These are phyloP conservation scores for Gossypium gossypioides DNA, from an alignment of 441 rosid species.

Conservation along the genomic window DNA sequence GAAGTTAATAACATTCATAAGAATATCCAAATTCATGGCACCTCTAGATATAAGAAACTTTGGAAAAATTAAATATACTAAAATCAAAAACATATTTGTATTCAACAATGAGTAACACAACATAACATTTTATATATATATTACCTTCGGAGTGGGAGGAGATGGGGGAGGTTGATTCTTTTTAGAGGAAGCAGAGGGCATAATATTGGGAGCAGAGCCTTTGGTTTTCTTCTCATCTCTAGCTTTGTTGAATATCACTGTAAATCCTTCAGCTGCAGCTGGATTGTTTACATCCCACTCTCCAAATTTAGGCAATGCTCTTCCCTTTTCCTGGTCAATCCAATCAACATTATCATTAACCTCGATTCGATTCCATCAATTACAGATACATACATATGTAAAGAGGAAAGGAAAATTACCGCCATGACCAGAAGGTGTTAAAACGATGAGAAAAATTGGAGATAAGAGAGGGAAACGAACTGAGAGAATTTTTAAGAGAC, in stretches of 20 bases:
- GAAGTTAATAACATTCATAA: no score
- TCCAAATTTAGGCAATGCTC: slow-evolving; percentile 7
- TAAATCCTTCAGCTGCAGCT: slow-evolving; percentile 7
- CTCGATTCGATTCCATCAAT: no score
- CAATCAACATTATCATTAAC: neutral
- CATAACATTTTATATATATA: no score
- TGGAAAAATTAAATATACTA: no score
- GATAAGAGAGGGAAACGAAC: neutral
- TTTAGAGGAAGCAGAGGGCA: neutral
- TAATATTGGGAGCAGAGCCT: neutral
- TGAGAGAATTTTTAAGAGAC: neutral
- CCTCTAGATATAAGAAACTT: no score
- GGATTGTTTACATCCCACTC: slow-evolving; percentile 14
- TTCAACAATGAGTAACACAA: no score
- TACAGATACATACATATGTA: neutral
- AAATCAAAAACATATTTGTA: no score
- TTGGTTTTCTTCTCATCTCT: slow-evolving; percentile 7
- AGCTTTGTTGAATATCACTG: slow-evolving; percentile 5
- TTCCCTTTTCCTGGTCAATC: neutral
- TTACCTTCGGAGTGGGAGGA: neutral
- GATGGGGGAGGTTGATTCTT: neutral
- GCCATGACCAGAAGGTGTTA: neutral
- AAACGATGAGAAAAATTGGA: neutral
- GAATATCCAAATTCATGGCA: no score
- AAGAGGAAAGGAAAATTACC: neutral